Conservation (phyloP, 768 basidiomycete species). For the Leccinum broughii region DNA sequence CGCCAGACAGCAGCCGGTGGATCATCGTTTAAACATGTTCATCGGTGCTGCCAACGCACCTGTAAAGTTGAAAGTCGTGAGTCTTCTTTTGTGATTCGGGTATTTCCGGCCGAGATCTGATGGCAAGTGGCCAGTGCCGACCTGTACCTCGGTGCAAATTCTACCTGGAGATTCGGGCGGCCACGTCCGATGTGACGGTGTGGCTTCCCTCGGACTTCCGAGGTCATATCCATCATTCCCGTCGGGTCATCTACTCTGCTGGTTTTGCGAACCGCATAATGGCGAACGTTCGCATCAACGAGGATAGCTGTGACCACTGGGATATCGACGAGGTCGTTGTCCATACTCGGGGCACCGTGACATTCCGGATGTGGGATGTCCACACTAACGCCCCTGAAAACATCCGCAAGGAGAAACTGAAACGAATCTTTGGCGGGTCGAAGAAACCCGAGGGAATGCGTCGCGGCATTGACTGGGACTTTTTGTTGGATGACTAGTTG, state of each 20-base stretch:
- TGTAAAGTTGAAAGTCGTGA: conserved; percentile 72
- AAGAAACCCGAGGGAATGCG: conserved; percentile 52
- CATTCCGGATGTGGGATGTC: conserved; percentile 81
- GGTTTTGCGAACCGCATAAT: conserved; percentile 74
- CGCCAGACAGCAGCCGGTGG: conserved; percentile 68
- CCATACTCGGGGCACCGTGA: conserved; percentile 57
- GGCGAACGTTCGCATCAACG: conserved; percentile 51
- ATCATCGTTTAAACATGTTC: conserved; percentile 73
- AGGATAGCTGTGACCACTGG: conserved; percentile 33
- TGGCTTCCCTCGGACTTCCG: conserved; percentile 82
- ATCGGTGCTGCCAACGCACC: conserved; percentile 51
- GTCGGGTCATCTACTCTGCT: conserved; percentile 59
- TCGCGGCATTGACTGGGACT: conserved; percentile 69
- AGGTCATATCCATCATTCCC: conserved; percentile 59
- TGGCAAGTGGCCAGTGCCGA: conserved; percentile 48
- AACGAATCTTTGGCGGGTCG: conserved; percentile 59
- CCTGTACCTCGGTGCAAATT: conserved; percentile 53
- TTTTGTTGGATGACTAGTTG: conserved; percentile 65
- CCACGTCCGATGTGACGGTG: conserved; percentile 69
- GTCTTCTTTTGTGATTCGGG: conserved; percentile 32
- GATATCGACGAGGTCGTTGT: conserved; percentile 66
- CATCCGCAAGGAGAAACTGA: conserved; percentile 58
- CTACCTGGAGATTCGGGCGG: conserved; percentile 63
- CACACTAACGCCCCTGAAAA: conserved; percentile 65
- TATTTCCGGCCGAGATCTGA: not conserved